These are phyloP conservation scores for Globisporangium echinulatum DNA, from an alignment of 352 stramenopile genomes.

Conservation along the genomic window DNA sequence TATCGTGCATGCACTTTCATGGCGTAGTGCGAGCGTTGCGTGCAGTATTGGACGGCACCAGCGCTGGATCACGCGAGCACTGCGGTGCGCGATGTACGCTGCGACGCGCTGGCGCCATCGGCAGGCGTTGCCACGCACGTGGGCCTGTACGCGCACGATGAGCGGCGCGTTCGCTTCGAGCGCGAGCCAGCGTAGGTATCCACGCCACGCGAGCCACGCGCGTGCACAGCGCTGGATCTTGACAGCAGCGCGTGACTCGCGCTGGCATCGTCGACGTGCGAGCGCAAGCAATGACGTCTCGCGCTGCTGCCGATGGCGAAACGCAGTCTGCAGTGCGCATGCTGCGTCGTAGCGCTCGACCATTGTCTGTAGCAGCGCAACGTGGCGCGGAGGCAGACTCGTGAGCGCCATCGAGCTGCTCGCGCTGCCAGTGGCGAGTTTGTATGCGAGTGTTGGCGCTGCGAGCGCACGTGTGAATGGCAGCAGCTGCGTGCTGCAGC, in stretches of 20 bases:
- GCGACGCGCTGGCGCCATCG: conserved; percentile 23
- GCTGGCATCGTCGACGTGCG: conserved; percentile 26
- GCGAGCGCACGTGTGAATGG: conserved; percentile 32
- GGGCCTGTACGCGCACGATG: conserved; percentile 40
- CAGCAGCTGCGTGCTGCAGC: conserved; percentile 24
- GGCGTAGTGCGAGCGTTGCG: conserved; percentile 19
- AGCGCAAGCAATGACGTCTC: conserved; percentile 33
- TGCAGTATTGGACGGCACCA: conserved; percentile 27
- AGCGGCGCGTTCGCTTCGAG: conserved; percentile 28
- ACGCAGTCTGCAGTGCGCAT: conserved; percentile 29
- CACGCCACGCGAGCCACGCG: conserved; percentile 40
- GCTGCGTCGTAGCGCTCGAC: conserved; percentile 30
- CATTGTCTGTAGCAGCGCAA: conserved; percentile 27
- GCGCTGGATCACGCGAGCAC: conserved; percentile 39
- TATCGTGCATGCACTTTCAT: conserved; percentile 28
- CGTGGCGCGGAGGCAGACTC: conserved; percentile 24
- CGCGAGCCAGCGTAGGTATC: conserved; percentile 33
- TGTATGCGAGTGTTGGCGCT: conserved; percentile 28
- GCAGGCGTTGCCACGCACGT: conserved; percentile 31
- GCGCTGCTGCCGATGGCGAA: conserved; percentile 40
- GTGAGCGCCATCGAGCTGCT: conserved; percentile 23
- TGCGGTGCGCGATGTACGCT: conserved; percentile 18
- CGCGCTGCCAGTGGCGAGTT: conserved; percentile 29
- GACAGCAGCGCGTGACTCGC: conserved; percentile 32
- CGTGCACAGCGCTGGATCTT: conserved; percentile 47